A percentile compares a stretch with the other conserved stretches of the same genome.
phyloP scores from a whole-genome alignment of 2,329 filamentous ascomycete genomes.

The Claviceps spartinae region DNA sequence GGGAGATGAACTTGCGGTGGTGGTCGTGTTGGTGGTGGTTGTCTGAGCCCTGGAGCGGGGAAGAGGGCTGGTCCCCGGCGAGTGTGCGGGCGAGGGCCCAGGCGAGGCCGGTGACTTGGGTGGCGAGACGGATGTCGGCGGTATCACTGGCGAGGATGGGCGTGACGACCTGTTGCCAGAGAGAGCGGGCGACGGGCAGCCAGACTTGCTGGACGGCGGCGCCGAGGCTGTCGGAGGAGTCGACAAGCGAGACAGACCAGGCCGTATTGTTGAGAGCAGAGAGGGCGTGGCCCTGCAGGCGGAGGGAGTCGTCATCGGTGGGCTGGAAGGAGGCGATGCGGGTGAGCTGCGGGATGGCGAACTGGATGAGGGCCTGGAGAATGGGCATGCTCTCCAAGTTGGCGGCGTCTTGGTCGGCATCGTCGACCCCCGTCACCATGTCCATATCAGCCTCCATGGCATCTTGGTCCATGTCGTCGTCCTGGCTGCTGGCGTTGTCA shows the following conservation, averaged over 20 bases:
- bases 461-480: slow-evolving; percentile 42
- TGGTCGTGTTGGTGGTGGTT: slow-evolving; percentile 31
- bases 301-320: slow-evolving; percentile 25
- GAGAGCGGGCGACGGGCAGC: slow-evolving; percentile 36
- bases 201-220: slow-evolving; percentile 38
- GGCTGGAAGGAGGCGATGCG: slow-evolving; percentile 29
- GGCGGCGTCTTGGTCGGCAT: slow-evolving; percentile 22
- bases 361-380: slow-evolving; percentile 27
- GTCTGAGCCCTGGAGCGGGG: slow-evolving; percentile 14
- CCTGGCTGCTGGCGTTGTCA: slow-evolving; percentile 24
- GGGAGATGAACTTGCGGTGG: slow-evolving; percentile 49
- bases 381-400: slow-evolving; percentile 38
- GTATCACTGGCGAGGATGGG: slow-evolving; percentile 47
- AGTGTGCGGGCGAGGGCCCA: slow-evolving; percentile 50
- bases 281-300: slow-evolving; percentile 40
- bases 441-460: slow-evolving; percentile 53
- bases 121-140: slow-evolving; percentile 47
- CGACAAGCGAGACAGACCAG: slow-evolving; percentile 50
- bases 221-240: slow-evolving; percentile 42
- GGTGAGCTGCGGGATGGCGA: slow-evolving; percentile 30
- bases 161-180: slow-evolving; percentile 44
- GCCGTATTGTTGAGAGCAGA: slow-evolving; percentile 53
- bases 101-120: slow-evolving; percentile 48
- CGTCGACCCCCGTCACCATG: slow-evolving; percentile 40
- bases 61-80: slow-evolving; percentile 27